Evolutionary conservation across 2,329 filamentous ascomycete genomes (phyloP).

Genomic region (Coleophoma cylindrospora): DNA sequence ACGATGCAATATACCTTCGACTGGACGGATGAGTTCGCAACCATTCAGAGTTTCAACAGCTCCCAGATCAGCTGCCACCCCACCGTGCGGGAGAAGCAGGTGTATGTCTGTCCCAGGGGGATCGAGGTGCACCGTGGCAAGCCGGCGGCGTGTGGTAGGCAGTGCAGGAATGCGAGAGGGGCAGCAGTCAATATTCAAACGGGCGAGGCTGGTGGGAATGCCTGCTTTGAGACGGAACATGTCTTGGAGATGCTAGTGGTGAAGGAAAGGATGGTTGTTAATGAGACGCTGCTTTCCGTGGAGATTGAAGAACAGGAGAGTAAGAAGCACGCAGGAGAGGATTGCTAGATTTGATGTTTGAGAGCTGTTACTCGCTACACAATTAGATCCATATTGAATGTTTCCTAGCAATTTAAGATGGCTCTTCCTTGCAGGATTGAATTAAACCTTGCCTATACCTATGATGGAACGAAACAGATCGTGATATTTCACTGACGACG

Average conservation of each 20-base stretch:
- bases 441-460: no score
- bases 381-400: no score
- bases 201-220: background rate
- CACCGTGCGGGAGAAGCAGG: conserved; percentile 27
- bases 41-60: conserved; percentile 2
- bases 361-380: no score
- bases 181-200: no score
- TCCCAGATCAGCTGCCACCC: conserved; percentile 1
- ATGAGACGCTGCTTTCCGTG: background rate
- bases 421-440: no score
- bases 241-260: background rate
- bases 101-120: conserved; percentile 31
- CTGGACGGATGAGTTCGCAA: background rate
- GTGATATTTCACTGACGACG: no score
- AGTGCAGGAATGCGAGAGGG: background rate
- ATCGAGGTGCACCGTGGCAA: conserved; percentile 17
- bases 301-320: background rate
- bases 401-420: no score
- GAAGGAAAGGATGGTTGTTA: background rate
- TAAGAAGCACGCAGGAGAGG: no score
- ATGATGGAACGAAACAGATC: no score
- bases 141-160: conserved; percentile 12
- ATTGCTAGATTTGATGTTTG: no score
- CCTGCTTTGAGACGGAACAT: background rate
- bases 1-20: background rate